A percentile compares a stretch with the other conserved stretches of the same genome.
Evolutionary conservation across 129 eudicot genomes (phyloP).

Genomic region (Saposhnikovia divaricata): DNA sequence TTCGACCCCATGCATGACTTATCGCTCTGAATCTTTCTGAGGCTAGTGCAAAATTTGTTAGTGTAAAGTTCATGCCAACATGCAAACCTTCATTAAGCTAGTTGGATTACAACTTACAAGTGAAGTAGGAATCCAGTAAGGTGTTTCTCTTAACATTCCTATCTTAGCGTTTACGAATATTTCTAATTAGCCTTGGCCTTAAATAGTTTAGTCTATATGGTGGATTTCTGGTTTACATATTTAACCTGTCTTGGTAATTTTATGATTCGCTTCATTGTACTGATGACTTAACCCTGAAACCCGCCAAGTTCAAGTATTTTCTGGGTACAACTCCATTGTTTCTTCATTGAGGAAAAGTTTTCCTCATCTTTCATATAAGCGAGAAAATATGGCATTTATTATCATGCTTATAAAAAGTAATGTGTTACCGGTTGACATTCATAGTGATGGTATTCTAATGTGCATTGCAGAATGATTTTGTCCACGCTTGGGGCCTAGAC

Average conservation of each 20-base stretch:
- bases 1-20: no score
- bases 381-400: neutral
- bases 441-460: neutral
- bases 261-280: neutral
- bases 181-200: no score
- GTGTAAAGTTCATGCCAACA: no score
- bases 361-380: neutral
- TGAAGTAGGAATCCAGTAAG: no score
- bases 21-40: no score
- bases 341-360: neutral
- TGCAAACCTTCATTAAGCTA: no score
- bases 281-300: neutral
- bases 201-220: no score
- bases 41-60: no score
- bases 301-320: neutral
- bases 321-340: neutral
- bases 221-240: neutral
- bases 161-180: no score
- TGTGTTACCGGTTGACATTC: neutral
- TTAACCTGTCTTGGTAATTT: neutral
- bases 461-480: conserved; percentile 70
- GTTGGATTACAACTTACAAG: no score
- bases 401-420: neutral
- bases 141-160: no score
- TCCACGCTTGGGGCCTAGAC: conserved; percentile 97